phyloP scores from a whole-genome alignment of 352 stramenopile species.

The Detonula confervacea region DNA sequence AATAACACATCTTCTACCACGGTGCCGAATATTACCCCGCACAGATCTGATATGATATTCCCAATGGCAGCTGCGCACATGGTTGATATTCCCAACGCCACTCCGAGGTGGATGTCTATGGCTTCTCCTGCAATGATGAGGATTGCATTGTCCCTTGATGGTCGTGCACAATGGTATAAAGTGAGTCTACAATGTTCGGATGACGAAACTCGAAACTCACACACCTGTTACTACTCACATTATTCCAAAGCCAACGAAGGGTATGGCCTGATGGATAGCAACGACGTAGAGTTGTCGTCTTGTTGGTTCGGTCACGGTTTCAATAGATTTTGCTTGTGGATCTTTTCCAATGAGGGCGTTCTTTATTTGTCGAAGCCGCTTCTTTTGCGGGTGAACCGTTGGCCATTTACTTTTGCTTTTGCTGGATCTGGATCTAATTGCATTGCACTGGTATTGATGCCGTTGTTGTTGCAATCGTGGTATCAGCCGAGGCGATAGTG shows the following conservation, averaged over 20 bases:
- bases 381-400: not conserved
- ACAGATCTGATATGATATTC: slow-evolving; percentile 94
- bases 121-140: slow-evolving; percentile 93
- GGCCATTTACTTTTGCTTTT: slow-evolving; percentile 12
- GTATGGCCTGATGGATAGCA: slow-evolving; percentile 85
- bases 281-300: slow-evolving; percentile 57
- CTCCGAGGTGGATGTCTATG: slow-evolving; percentile 93
- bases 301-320: slow-evolving; percentile 36
- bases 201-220: no score
- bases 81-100: slow-evolving; percentile 94
- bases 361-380: slow-evolving; percentile 13
- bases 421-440: not conserved
- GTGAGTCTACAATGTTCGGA: no score
- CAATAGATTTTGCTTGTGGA: not conserved
- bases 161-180: no score
- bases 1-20: slow-evolving; percentile 86
- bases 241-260: slow-evolving; percentile 97
- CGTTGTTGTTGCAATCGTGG: not conserved
- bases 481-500: not conserved
- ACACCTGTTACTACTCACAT: no score
- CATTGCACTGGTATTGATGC: not conserved
- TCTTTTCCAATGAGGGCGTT: not conserved
- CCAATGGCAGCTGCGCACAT: slow-evolving; percentile 93
- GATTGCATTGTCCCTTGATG: slow-evolving; percentile 97
- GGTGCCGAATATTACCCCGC: slow-evolving; percentile 92